Evolutionary conservation across 306 rosid genomes (phyloP), one percentile per base, ranked within the genome.

Genomic region (Quillaja saponaria): DNA sequence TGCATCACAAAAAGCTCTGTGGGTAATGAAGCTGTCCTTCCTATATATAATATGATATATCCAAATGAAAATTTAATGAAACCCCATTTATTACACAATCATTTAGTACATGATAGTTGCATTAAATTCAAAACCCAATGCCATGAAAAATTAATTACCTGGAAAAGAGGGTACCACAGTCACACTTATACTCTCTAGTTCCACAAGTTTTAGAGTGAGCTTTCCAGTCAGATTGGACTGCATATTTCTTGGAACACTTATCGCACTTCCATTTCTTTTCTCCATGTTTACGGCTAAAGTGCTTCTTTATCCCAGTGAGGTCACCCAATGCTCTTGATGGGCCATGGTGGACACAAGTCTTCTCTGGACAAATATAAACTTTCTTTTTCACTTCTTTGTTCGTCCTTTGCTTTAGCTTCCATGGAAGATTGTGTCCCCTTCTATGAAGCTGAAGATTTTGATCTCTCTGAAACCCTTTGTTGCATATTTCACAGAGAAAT

Each of bases 191-290:
- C 71, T 91, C 98, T 64, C 98, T 66, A 31, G 98, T 91, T 6
- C 98, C 98, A 64, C 98, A 91, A 0, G 98, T 91, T 66, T 91
- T 91, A 49, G 84, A 77, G 77, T 91, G 98, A 61, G 98, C 98
- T 69, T 91, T 91, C 98, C 98, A 91, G 65, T 91, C 96, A 0
- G 96, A 91, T 53, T 88, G 98, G 41, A 91, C 96, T 0, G 98
- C 98, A 52, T 91, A 91, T 69, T 88, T 91, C 85, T 91, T 91
- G 0, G 98, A 86, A 71, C 98, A 91, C 72, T 88, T 91, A 0
- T 88, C 96, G 49, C 98, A 91, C 84, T 88, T 91, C 98, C 98
- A 91, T 78, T 91, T 91, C 76, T 91, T 91, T 83, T 91, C 98
- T 3, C 98, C 98, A 25, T 91, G 98, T 57, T 88, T 91, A 34